Conservation (phyloP, 2,329 filamentous ascomycete species). For the Onygenales sp. region DNA sequence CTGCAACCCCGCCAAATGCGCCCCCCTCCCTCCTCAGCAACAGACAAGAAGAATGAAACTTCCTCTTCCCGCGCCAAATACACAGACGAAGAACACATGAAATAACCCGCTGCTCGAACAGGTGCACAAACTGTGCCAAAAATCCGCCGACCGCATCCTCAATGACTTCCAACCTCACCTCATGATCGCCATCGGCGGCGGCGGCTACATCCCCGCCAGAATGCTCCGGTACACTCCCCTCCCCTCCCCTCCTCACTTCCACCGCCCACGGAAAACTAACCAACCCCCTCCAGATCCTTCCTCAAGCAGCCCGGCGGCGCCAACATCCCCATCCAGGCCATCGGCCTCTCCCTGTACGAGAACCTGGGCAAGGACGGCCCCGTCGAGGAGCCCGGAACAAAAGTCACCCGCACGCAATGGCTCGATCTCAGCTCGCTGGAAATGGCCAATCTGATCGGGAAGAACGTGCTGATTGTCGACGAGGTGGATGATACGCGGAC, state of each 20-base stretch:
- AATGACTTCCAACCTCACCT: constrained; percentile 82
- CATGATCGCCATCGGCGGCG: constrained; percentile 96
- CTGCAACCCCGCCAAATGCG: no score
- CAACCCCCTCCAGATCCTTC: constrained; percentile 54
- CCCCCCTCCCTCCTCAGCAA: no score
- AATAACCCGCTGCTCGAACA: constrained; percentile 30
- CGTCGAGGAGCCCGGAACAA: constrained; percentile 75
- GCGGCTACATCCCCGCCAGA: constrained; percentile 91
- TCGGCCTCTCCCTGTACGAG: constrained; percentile 95
- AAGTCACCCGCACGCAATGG: constrained; percentile 97
- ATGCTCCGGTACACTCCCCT: constrained; percentile 60
- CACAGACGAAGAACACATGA: constrained; percentile 4
- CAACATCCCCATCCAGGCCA: constrained; percentile 99
- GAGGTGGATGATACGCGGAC: constrained; percentile 95
- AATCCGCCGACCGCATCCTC: constrained; percentile 71
- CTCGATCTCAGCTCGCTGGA: constrained; percentile 78
- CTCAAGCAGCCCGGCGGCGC: constrained; percentile 76
- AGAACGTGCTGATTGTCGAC: constrained; percentile 85
- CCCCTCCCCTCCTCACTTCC: neutral
- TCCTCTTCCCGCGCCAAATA: no score
- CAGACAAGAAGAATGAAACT: neutral
- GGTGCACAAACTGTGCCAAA: constrained; percentile 96
- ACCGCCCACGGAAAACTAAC: neutral
- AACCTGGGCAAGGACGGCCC: constrained; percentile 54
- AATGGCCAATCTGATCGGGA: constrained; percentile 82